Evolutionary conservation across 345 rosid genomes (phyloP).

Genomic region (Eucalyptus cloeziana): DNA sequence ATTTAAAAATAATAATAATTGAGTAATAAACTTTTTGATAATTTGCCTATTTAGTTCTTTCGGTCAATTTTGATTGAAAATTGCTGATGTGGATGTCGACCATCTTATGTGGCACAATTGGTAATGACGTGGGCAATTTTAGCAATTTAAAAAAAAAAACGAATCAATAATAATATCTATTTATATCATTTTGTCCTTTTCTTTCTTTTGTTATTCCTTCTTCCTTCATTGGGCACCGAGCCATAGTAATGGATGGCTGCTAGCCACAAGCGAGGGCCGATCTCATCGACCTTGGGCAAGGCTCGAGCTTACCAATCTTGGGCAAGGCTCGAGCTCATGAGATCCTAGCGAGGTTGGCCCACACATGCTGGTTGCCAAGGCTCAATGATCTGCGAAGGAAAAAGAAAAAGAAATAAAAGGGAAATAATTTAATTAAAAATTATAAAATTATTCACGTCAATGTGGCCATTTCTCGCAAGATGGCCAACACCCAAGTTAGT

Average conservation of each 20-base stretch:
- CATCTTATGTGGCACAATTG: not conserved
- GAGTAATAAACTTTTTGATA: too few species aligned
- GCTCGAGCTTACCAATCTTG: not conserved
- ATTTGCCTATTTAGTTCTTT: too few species aligned
- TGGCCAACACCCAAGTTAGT: not conserved
- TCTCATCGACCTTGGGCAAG: not conserved
- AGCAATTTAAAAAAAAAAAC: not conserved
- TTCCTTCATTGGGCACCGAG: not conserved
- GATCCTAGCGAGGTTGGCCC: not conserved
- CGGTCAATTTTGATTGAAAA: too few species aligned
- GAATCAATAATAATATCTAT: too few species aligned
- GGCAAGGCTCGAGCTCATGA: not conserved
- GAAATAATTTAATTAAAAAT: too few species aligned
- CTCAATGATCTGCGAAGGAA: accelerated
- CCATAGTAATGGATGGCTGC: not conserved
- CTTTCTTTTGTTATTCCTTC: not conserved
- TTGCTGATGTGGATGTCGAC: accelerated
- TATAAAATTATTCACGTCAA: too few species aligned
- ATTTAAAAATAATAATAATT: not conserved
- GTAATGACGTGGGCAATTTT: too few species aligned
- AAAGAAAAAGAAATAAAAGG: too few species aligned
- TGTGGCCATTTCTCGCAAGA: accelerated
- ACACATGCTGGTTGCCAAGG: not conserved
- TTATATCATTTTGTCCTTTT: accelerated
- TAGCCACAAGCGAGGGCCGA: not conserved